Percentiles rank a stretch among this genome's conserved stretches.
phyloP scores from a whole-genome alignment of 108 stramenopile species.

The Nitzschia sp. region DNA sequence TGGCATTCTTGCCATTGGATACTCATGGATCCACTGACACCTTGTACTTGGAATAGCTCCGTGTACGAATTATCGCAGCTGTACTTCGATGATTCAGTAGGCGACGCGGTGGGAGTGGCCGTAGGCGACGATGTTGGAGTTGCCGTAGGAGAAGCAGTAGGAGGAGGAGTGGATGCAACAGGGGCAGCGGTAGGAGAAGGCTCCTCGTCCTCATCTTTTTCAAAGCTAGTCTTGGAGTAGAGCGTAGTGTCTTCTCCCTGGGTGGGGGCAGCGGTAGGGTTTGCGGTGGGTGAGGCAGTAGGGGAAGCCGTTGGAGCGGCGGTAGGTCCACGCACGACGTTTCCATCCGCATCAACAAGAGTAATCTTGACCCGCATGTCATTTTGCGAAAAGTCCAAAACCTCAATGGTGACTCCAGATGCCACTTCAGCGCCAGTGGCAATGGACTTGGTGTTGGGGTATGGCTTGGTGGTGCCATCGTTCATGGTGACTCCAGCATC shows the following conservation, averaged over 20 bases:
- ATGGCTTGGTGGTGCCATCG: slow-evolving; percentile 18
- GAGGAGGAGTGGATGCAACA: not conserved
- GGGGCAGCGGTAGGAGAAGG: not conserved
- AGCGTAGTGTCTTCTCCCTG: not conserved
- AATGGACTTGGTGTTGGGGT: slow-evolving; percentile 54
- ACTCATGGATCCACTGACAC: not conserved
- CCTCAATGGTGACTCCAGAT: slow-evolving; percentile 46
- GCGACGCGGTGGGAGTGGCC: not conserved
- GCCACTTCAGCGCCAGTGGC: slow-evolving; percentile 31
- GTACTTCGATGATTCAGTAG: not conserved
- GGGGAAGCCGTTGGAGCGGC: not conserved
- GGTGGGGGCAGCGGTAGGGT: not conserved
- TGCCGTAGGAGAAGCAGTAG: not conserved
- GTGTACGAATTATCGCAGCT: slow-evolving; percentile 1
- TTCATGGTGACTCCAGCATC: slow-evolving; percentile 27
- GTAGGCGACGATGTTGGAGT: not conserved
- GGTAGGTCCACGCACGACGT: not conserved
- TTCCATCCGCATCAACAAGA: slow-evolving; percentile 15
- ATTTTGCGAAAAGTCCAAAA: slow-evolving; percentile 3
- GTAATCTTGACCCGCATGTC: slow-evolving; percentile 22
- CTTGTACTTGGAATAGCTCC: slow-evolving; percentile 7
- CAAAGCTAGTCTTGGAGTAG: not conserved
- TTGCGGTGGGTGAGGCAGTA: not conserved
- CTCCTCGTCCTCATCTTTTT: not conserved
- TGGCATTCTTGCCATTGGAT: slow-evolving; percentile 5